phyloP scores from a whole-genome alignment of 805 yeast genomes.

The Yarrowia deformans region DNA sequence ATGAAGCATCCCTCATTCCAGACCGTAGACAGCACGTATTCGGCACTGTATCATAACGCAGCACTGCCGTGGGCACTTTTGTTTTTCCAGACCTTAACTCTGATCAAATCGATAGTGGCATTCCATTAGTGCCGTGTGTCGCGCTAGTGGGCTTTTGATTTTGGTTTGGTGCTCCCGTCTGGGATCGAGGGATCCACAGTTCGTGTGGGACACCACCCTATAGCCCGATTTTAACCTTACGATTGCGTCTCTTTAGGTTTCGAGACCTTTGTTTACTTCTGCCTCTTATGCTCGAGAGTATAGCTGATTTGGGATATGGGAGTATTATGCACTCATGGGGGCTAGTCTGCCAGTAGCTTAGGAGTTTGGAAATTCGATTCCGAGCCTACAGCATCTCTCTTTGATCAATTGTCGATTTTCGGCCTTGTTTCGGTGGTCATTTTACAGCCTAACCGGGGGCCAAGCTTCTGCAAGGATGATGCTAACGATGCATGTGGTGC shows the following conservation, averaged over 20 bases:
- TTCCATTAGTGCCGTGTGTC: slow-evolving; percentile 1
- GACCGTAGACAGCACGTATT: slow-evolving; percentile 4
- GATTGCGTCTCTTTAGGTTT: not conserved
- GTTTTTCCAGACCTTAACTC: slow-evolving; percentile 3
- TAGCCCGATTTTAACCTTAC: not conserved
- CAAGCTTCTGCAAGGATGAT: slow-evolving; percentile 10
- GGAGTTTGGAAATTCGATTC: not conserved
- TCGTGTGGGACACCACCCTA: slow-evolving; percentile 1
- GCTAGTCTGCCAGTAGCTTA: not conserved
- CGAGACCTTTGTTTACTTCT: slow-evolving; percentile 26
- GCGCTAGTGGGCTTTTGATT: not conserved
- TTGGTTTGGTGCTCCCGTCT: slow-evolving; percentile 16
- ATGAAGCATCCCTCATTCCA: not conserved
- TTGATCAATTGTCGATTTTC: no score
- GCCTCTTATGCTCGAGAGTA: not conserved
- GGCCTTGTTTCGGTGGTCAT: not conserved
- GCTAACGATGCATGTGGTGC: slow-evolving; percentile 6
- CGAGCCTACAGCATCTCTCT: not conserved
- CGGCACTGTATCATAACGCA: not conserved
- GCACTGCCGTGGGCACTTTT: not conserved
- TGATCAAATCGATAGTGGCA: slow-evolving; percentile 16
- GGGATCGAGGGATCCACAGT: slow-evolving; percentile 14
- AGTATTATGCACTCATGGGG: not conserved
- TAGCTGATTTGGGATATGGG: not conserved
- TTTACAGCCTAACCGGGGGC: not conserved